Evolutionary conservation across 2,329 filamentous ascomycete genomes (phyloP).

Genomic region (Stemphylium lycopersici): DNA sequence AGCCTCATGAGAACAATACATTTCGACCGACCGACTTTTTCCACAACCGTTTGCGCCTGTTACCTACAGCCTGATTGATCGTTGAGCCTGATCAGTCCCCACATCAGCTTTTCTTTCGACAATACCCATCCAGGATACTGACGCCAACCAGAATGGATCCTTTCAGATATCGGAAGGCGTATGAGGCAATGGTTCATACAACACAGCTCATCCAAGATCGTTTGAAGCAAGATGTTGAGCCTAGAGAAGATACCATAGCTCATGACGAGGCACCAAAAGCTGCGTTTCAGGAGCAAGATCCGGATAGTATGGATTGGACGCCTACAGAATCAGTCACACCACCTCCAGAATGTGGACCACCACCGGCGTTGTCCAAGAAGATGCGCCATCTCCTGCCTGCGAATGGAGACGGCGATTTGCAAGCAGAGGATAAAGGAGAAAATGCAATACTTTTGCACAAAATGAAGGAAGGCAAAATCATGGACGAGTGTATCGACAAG

Average conservation of each 20-base stretch:
- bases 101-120: neutral
- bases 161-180: conserved; percentile 46
- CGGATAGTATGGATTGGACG: conserved; percentile 49
- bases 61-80: conserved; percentile 7
- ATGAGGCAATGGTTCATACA: conserved; percentile 46
- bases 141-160: conserved; percentile 43
- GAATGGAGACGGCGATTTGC: conserved; percentile 32
- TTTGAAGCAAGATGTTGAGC: conserved; percentile 27
- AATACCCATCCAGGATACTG: conserved; percentile 16
- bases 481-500: conserved; percentile 47
- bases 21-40: neutral
- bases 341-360: conserved; percentile 39
- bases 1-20: conserved; percentile 15
- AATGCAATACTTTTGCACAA: conserved; percentile 43
- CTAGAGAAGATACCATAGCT: conserved; percentile 9
- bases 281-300: conserved; percentile 37
- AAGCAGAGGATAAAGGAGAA: conserved; percentile 28
- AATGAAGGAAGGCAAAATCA: conserved; percentile 43
- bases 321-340: conserved; percentile 39
- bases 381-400: conserved; percentile 40
- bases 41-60: conserved; percentile 2
- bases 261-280: conserved; percentile 15
- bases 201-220: conserved; percentile 43
- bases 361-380: conserved; percentile 35
- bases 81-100: neutral